Evolutionary conservation across 805 yeast species (phyloP), one percentile per base, ranked within the genome.

Genomic region (Clavispora phyllophila): DNA sequence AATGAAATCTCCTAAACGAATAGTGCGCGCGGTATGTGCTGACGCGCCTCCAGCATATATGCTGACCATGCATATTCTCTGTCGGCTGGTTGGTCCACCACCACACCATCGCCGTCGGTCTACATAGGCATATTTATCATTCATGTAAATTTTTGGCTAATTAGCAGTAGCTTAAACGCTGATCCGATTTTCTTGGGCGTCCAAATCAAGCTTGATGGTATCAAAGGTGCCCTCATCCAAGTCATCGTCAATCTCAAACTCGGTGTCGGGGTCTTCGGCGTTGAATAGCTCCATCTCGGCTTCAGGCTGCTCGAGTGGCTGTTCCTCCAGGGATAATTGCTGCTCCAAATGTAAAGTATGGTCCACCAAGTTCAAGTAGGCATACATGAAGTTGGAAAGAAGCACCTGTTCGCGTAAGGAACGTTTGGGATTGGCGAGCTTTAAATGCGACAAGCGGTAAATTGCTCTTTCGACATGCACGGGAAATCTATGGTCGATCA

Each of bases 381-480:
- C 91, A 60, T 93, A 93, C 99, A 93, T 93, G 76, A 93, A 93
- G 61, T 93, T 93, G 45, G 96, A 87, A 49, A 93, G 66, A 39
- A 93, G 62, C 1, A 93, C 99, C 61, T 93, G 99, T 61, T 93
- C 97, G 29, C 89, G 75, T 48, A 93, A 67, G 23, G 95, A 93
- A 45, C 98, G 72, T 58, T 88, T 85, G 1, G 98, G 91, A 62
- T 93, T 95, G 20, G 98, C 96, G 50, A 93, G 72, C 62, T 93
- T 93, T 60, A 93, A 68, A 63, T 93, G 99, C 41, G 96, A 86
- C 43, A 93, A 71, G 43, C 99, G 71, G 63, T 93, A 93, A 40
- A 93, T 86, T 0, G 99, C 99, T 32, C 99, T 75, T 63, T 93
- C 99, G 35, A 93, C 95, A 62, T 91, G 96, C 36, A 93, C 81